phyloP scores from a whole-genome alignment of 495 filamentous ascomycete genomes.

The Aspergillus panamensis region DNA sequence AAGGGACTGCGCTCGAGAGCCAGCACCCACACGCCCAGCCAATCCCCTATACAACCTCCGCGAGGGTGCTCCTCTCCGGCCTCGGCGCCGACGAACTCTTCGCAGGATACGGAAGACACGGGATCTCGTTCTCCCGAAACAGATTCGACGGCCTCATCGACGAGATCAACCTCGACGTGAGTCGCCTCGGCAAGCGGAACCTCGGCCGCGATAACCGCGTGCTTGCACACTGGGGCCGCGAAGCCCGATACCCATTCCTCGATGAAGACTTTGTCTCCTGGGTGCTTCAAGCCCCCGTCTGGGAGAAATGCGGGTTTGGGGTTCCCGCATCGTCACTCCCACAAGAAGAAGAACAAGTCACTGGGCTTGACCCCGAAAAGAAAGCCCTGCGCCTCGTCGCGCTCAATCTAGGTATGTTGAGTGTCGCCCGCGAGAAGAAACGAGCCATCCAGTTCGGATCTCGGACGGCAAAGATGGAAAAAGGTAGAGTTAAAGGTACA shows the following conservation, averaged over 20 bases:
- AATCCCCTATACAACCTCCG: constrained; percentile 59
- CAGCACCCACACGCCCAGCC: constrained; percentile 8
- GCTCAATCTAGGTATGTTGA: constrained; percentile 63
- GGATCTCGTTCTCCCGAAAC: constrained; percentile 62
- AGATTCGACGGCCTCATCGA: constrained; percentile 70
- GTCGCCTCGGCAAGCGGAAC: constrained; percentile 85
- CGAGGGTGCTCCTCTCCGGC: constrained; percentile 84
- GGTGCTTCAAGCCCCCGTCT: constrained; percentile 68
- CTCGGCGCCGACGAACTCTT: constrained; percentile 97
- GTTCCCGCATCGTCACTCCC: constrained; percentile 6
- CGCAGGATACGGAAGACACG: constrained; percentile 85
- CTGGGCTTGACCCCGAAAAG: constrained; percentile 69
- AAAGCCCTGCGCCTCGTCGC: constrained; percentile 76
- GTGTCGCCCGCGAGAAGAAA: constrained; percentile 81
- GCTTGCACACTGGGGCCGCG: constrained; percentile 84
- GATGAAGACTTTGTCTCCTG: constrained; percentile 83
- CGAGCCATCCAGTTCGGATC: constrained; percentile 88
- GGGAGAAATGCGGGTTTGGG: constrained; percentile 82
- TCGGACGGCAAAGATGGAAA: constrained; percentile 81
- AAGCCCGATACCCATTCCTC: constrained; percentile 87
- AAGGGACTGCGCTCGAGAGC: constrained; percentile 43
- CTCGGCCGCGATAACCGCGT: constrained; percentile 91
- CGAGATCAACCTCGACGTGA: constrained; percentile 83
- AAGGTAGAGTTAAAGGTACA: constrained; percentile 69
- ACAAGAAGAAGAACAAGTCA: neutral